Percentiles rank a stretch among this genome's conserved stretches.
Conservation (phyloP, 2,329 filamentous ascomycete species). For the Gremmenia infestans region DNA sequence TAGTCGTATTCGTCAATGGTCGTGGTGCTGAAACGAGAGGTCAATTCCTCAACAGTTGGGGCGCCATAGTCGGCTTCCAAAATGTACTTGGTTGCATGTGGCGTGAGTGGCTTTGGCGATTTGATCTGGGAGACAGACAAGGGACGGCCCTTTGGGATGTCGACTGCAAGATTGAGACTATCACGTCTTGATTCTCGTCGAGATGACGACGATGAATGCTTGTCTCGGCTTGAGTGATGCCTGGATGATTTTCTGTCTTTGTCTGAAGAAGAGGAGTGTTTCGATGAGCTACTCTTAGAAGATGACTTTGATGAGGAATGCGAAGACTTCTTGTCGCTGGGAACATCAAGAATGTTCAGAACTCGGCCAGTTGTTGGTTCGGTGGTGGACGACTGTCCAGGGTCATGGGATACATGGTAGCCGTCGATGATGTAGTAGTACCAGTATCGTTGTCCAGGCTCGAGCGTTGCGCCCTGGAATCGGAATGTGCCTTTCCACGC, state of each 20-base stretch:
- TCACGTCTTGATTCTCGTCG: constrained; percentile 37
- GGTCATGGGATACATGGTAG: constrained; percentile 96
- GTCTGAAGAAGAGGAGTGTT: constrained; percentile 35
- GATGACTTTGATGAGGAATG: constrained; percentile 38
- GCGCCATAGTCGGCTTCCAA: constrained; percentile 74
- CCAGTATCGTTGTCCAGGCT: constrained; percentile 93
- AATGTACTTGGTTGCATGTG: constrained; percentile 82
- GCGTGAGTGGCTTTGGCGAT: constrained; percentile 83
- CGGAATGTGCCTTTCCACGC: constrained; percentile 96
- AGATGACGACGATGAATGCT: constrained; percentile 42
- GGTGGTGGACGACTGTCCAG: constrained; percentile 78
- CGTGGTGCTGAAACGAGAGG: constrained; percentile 63
- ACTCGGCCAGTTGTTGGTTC: constrained; percentile 96
- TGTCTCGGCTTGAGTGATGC: constrained; percentile 37
- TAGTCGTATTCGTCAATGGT: constrained; percentile 52
- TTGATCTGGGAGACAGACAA: constrained; percentile 85
- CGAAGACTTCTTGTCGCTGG: constrained; percentile 45
- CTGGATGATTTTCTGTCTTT: constrained; percentile 37
- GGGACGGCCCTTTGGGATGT: constrained; percentile 83
- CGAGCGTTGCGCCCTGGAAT: constrained; percentile 82
- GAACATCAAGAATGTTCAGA: constrained; percentile 95
- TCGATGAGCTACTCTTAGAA: constrained; percentile 36
- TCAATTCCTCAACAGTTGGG: constrained; percentile 72
- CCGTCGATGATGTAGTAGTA: constrained; percentile 99
- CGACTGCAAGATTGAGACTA: constrained; percentile 46